Percentiles rank a stretch among this genome's conserved stretches.
Evolutionary conservation across 2,329 filamentous ascomycete genomes (phyloP).

Genomic region (Colletotrichum sublineola): DNA sequence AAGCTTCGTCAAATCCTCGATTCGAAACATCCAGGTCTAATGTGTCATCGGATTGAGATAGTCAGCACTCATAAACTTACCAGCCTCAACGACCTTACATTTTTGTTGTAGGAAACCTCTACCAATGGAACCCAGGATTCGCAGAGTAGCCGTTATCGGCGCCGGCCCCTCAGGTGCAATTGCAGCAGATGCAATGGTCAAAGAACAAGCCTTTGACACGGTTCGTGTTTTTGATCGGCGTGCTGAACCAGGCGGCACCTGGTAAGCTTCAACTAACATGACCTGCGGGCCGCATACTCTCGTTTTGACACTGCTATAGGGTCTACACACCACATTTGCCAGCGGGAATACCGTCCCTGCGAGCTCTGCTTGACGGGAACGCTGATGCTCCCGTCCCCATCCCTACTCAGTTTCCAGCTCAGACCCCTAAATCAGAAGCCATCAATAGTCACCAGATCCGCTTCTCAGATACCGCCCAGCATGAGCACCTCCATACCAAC

Average conservation of each 20-base stretch:
- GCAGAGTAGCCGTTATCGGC: constrained; percentile 67
- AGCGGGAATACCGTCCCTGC: constrained; percentile 47
- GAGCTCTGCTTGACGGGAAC: constrained; percentile 55
- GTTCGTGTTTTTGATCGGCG: constrained; percentile 71
- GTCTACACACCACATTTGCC: constrained; percentile 53
- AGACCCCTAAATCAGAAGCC: no score
- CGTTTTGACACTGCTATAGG: constrained; percentile 38
- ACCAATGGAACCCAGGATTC: constrained; percentile 14
- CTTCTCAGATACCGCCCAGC: no score
- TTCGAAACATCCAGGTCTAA: no score
- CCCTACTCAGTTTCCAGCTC: no score
- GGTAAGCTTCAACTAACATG: constrained; percentile 54
- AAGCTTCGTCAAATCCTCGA: neutral
- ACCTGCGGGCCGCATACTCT: no score
- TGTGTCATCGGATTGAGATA: neutral
- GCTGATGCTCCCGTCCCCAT: constrained; percentile 51
- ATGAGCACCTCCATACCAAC: no score
- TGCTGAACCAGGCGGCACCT: constrained; percentile 67
- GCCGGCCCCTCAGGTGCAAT: constrained; percentile 70
- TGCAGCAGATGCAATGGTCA: constrained; percentile 67
- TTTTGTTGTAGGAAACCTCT: no score
- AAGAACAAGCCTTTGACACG: constrained; percentile 67
- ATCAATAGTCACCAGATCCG: no score
- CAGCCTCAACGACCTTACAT: neutral
- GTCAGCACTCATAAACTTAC: neutral